These are phyloP conservation scores for Quercus berberidifolia DNA, from an alignment of 306 rosid genomes.

Conservation along the genomic window DNA sequence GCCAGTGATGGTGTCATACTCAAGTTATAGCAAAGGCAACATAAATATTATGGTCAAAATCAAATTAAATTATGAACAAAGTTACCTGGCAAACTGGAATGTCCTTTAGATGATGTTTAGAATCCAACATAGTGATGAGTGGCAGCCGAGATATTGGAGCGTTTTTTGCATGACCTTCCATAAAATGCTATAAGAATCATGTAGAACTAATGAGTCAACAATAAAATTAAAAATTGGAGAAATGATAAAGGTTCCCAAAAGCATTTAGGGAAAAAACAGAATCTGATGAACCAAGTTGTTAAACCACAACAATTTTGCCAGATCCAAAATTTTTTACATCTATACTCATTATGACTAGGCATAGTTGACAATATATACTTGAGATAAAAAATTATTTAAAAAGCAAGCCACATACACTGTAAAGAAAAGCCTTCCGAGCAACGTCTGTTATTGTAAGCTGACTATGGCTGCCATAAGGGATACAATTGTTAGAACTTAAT, in stretches of 20 bases:
- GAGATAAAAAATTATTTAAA: neutral
- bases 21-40: slow-evolving; percentile 20
- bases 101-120: slow-evolving; percentile 85
- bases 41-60: slow-evolving; percentile 14
- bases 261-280: neutral
- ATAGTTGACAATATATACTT: neutral
- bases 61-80: slow-evolving; percentile 21
- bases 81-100: slow-evolving; percentile 77
- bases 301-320: neutral
- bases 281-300: neutral
- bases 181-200: slow-evolving; percentile 72
- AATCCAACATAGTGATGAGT: slow-evolving; percentile 70
- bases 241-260: neutral
- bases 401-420: slow-evolving; percentile 66
- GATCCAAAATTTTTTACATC: neutral
- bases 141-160: slow-evolving; percentile 95
- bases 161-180: slow-evolving; percentile 91
- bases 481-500: slow-evolving; percentile 21
- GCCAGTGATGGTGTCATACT: slow-evolving; percentile 33
- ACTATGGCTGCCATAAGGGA: slow-evolving; percentile 53
- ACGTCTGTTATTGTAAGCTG: slow-evolving; percentile 86
- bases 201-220: slow-evolving; percentile 4
- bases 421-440: slow-evolving; percentile 98
- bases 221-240: neutral
- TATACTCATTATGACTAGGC: neutral